These are phyloP conservation scores for Leccinum pellstonianum DNA, from an alignment of 768 basidiomycete species.

Conservation along the genomic window DNA sequence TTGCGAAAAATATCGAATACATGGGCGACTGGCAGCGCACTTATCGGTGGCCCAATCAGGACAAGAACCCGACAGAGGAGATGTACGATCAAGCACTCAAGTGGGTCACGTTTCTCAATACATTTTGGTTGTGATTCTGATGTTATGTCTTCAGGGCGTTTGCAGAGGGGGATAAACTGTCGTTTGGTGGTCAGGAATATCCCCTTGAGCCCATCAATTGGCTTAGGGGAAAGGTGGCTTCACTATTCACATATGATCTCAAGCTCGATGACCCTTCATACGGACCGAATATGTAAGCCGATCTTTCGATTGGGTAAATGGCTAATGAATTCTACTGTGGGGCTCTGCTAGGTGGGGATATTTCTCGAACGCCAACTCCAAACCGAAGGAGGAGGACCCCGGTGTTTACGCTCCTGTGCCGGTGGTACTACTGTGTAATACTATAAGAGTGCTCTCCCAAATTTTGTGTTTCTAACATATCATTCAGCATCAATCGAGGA, in stretches of 20 bases:
- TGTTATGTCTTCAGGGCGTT: conserved; percentile 6
- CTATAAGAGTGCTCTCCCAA: background rate
- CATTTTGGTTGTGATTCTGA: background rate
- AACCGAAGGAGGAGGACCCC: no score
- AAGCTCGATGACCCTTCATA: conserved; percentile 11
- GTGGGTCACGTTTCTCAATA: conserved; percentile 1
- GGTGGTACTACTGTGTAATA: conserved; percentile 4
- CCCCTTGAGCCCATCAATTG: conserved; percentile 4
- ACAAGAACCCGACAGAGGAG: conserved; percentile 6
- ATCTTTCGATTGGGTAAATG: background rate
- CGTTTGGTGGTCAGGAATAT: background rate
- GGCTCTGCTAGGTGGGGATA: conserved; percentile 17
- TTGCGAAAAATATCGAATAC: background rate
- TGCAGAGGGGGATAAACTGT: background rate
- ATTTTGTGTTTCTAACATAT: background rate
- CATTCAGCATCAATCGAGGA: conserved; percentile 19
- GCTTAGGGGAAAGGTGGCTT: conserved; percentile 18
- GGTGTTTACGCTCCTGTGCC: background rate
- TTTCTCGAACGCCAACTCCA: conserved; percentile 5
- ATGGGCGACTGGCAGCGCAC: conserved; percentile 13
- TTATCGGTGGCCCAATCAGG: conserved; percentile 13
- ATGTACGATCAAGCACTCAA: conserved; percentile 13
- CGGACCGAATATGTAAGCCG: background rate
- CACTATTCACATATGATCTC: conserved; percentile 16
- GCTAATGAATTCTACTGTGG: background rate